A percentile compares a stretch with the other conserved stretches of the same genome.
Conservation (phyloP, 768 basidiomycete species). For the Macrolepiota albuminosa region DNA sequence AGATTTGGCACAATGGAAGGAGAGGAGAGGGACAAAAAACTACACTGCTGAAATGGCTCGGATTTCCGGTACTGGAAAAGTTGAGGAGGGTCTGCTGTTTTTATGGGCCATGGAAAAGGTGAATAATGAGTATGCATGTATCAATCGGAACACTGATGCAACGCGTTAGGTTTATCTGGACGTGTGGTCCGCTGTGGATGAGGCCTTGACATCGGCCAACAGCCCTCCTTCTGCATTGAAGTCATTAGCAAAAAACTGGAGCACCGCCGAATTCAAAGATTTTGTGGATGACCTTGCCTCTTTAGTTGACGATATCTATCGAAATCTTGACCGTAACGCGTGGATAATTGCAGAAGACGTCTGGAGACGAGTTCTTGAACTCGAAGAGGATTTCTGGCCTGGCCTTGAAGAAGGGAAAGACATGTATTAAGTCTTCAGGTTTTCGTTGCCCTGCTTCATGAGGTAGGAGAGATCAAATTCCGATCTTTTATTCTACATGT, state of each 20-base stretch:
- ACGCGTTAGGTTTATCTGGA: slow-evolving; percentile 61
- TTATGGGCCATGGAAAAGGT: slow-evolving; percentile 82
- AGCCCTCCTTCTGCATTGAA: slow-evolving; percentile 27
- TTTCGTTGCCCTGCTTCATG: not conserved
- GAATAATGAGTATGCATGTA: not conserved
- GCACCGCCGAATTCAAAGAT: slow-evolving; percentile 40
- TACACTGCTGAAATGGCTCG: slow-evolving; percentile 72
- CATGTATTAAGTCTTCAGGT: not conserved
- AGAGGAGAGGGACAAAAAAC: slow-evolving; percentile 57
- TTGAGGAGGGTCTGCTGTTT: slow-evolving; percentile 66
- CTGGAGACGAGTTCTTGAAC: slow-evolving; percentile 54
- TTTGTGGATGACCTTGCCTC: slow-evolving; percentile 49
- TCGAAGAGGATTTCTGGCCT: slow-evolving; percentile 36
- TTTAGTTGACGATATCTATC: slow-evolving; percentile 41
- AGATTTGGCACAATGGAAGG: slow-evolving; percentile 41
- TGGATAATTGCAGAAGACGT: slow-evolving; percentile 42
- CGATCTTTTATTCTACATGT: not conserved
- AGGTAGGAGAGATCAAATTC: not conserved
- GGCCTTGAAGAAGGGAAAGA: slow-evolving; percentile 8
- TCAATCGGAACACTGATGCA: not conserved
- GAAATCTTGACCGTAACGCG: slow-evolving; percentile 27
- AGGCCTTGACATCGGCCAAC: slow-evolving; percentile 8
- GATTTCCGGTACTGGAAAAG: slow-evolving; percentile 34
- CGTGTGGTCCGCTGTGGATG: slow-evolving; percentile 54
- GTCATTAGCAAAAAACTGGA: slow-evolving; percentile 64